phyloP scores from a whole-genome alignment of 805 yeast genomes.

The Helenozyma baotianmanensis region DNA sequence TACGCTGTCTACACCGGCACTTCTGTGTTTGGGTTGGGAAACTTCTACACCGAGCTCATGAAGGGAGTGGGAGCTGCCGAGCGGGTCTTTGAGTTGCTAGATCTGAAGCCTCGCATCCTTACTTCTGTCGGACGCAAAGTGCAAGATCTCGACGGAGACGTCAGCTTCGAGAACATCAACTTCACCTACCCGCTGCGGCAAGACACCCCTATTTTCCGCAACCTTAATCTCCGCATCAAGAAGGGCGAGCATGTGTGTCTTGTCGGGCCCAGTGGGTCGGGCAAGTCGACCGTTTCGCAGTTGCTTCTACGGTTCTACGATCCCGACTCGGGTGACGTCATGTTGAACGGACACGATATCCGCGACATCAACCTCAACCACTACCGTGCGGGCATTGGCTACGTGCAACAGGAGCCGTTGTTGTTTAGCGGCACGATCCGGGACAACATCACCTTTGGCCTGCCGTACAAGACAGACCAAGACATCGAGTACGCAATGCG shows the following conservation, averaged over 20 bases:
- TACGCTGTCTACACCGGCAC: slow-evolving; percentile 91
- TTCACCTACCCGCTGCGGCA: slow-evolving; percentile 86
- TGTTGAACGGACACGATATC: slow-evolving; percentile 62
- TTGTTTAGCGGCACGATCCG: slow-evolving; percentile 80
- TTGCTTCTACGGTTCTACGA: slow-evolving; percentile 80
- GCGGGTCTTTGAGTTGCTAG: slow-evolving; percentile 81
- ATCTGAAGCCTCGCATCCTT: slow-evolving; percentile 66
- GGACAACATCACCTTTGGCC: slow-evolving; percentile 80
- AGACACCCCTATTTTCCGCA: slow-evolving; percentile 59
- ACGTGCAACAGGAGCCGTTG: slow-evolving; percentile 90
- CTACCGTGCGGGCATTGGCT: slow-evolving; percentile 73
- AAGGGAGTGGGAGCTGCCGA: slow-evolving; percentile 97
- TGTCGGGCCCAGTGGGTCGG: slow-evolving; percentile 97
- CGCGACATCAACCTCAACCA: slow-evolving; percentile 63
- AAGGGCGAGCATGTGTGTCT: slow-evolving; percentile 89
- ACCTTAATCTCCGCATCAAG: slow-evolving; percentile 54
- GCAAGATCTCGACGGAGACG: slow-evolving; percentile 45
- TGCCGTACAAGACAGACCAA: slow-evolving; percentile 50
- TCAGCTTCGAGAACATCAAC: slow-evolving; percentile 57
- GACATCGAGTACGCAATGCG: slow-evolving; percentile 58
- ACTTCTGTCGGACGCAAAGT: slow-evolving; percentile 57
- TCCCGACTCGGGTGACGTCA: slow-evolving; percentile 59
- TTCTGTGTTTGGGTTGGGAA: slow-evolving; percentile 87
- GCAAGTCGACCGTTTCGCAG: slow-evolving; percentile 85
- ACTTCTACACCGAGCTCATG: slow-evolving; percentile 91